A percentile compares a stretch with the other conserved stretches of the same genome.
phyloP scores from a whole-genome alignment of 2,329 filamentous ascomycete genomes.

The Sphaerulina vaccinii region DNA sequence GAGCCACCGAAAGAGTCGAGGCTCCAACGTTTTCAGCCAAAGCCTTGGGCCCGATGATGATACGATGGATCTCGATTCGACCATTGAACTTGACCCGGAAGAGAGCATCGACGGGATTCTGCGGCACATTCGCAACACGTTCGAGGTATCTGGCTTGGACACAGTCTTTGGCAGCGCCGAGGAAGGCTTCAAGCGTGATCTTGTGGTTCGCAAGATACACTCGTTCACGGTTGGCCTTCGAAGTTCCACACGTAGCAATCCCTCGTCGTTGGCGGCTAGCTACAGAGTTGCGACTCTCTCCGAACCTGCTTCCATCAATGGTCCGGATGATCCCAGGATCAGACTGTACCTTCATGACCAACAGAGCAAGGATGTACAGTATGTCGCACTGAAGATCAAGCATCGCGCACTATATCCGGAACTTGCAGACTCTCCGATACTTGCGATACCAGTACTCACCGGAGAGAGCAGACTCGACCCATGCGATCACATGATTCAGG shows the following conservation, averaged over 20 bases:
- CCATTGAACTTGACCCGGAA: slow-evolving; percentile 29
- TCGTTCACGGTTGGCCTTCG: slow-evolving; percentile 24
- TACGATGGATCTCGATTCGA: slow-evolving; percentile 37
- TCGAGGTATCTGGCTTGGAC: slow-evolving; percentile 33
- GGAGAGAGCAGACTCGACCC: slow-evolving; percentile 20
- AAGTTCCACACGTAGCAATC: slow-evolving; percentile 6
- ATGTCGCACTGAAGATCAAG: slow-evolving; percentile 30
- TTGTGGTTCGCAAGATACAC: slow-evolving; percentile 37
- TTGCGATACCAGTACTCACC: slow-evolving; percentile 30
- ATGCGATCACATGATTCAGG: slow-evolving; percentile 29
- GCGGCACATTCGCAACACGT: slow-evolving; percentile 32
- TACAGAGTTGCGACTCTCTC: slow-evolving; percentile 24
- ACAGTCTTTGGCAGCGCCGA: slow-evolving; percentile 34
- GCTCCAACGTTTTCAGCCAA: slow-evolving; percentile 46
- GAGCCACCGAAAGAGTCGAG: slow-evolving; percentile 49
- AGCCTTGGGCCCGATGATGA: slow-evolving; percentile 37
- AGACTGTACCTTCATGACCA: slow-evolving; percentile 33
- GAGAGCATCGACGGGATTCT: slow-evolving; percentile 32
- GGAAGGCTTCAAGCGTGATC: slow-evolving; percentile 36
- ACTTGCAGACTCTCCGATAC: slow-evolving; percentile 8
- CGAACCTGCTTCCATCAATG: slow-evolving; percentile 16
- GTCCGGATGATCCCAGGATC: slow-evolving; percentile 24
- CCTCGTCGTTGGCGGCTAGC: not conserved
- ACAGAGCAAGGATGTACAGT: slow-evolving; percentile 23
- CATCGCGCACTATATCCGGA: slow-evolving; percentile 31